Base-by-base conservation (phyloP, 2,329 filamentous ascomycete genomes). In the Elsinoe perseae region DNA sequence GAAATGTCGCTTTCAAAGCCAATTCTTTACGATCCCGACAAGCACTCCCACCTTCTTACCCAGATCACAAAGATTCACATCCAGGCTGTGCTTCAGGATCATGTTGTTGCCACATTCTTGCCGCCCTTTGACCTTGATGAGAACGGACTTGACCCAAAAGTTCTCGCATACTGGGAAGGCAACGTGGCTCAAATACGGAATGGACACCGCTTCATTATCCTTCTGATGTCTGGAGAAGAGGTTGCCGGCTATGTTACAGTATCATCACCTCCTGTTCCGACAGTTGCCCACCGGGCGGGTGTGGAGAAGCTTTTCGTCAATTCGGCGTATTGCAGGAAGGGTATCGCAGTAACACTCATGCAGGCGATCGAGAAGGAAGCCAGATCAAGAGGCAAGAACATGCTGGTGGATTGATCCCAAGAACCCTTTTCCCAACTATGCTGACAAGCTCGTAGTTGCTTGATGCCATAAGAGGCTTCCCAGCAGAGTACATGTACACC, bases 221-320 rank as follows among this genome's bases (percentile, higher is more conserved):
- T 67, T 9, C 63, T 65, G 43, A 54, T 63, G 36, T 48, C 58
- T 2, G 55, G 30, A 4, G 36, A 61, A 2, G 54, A 50, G 4
- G 70, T 84, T 25, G 73, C 80, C 57, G 82, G 82, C 5, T 74
- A 80, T 38, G 80, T 79, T 21, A 80, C 80, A 73, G 70, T 85
- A 2, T 64, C 62, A 46, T 74, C 77, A 66, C 77, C 79, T 4
- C 66, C 69, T 16, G 73, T 72, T 3, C 78, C 85, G 66, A 84
- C 82, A 3, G 80, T 76, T 0, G 73, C 75, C 0, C 81, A 81
- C 60, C 72, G 81, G 27, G 80, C 72, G 2, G 62, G 68, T 8
- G 77, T 85, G 1, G 77, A 85, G 67, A 80, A 81, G 65, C 70
- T 85, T 32, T 70, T 85, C 36, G 73, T 85, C 8, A 76, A 75